Percentiles rank a stretch among this genome's conserved stretches.
phyloP scores from a whole-genome alignment of 176 grass and related monocot species.

The Oryza nivara region DNA sequence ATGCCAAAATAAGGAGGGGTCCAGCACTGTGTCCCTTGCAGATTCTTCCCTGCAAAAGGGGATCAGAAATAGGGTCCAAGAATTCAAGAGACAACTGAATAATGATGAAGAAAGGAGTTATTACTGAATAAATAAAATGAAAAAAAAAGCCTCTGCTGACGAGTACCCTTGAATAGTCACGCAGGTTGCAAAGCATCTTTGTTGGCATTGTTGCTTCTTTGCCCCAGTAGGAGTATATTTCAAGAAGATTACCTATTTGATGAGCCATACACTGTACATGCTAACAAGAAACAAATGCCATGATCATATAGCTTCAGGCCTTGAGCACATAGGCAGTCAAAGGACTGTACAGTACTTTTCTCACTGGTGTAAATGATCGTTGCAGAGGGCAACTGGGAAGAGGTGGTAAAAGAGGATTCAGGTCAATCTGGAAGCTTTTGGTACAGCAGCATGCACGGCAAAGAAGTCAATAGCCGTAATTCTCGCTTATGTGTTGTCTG shows the following conservation, averaged over 20 bases:
- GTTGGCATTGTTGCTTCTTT: background rate
- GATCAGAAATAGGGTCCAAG: slow-evolving; percentile 14
- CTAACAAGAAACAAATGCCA: background rate
- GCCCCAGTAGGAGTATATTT: background rate
- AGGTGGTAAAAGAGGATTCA: slow-evolving; percentile 30
- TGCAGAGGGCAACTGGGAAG: slow-evolving; percentile 15
- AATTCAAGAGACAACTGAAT: slow-evolving; percentile 24
- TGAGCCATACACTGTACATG: background rate
- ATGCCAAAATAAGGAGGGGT: slow-evolving; percentile 31
- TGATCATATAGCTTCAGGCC: background rate
- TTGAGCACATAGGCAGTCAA: background rate
- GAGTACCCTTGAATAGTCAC: background rate
- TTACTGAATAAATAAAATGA: background rate
- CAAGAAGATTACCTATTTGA: background rate
- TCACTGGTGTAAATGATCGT: background rate
- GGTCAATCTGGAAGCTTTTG: slow-evolving; percentile 33
- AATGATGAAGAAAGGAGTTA: background rate
- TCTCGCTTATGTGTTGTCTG: slow-evolving; percentile 39
- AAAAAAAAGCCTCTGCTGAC: background rate
- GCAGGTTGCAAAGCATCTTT: background rate
- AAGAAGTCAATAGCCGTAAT: slow-evolving; percentile 47
- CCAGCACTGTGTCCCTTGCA: background rate
- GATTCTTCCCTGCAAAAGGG: slow-evolving; percentile 39
- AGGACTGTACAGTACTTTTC: background rate
- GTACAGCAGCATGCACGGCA: slow-evolving; percentile 32